A percentile compares a stretch with the other conserved stretches of the same genome.
Conservation (phyloP, 768 basidiomycete species). For the Chalciporus piperatus region DNA sequence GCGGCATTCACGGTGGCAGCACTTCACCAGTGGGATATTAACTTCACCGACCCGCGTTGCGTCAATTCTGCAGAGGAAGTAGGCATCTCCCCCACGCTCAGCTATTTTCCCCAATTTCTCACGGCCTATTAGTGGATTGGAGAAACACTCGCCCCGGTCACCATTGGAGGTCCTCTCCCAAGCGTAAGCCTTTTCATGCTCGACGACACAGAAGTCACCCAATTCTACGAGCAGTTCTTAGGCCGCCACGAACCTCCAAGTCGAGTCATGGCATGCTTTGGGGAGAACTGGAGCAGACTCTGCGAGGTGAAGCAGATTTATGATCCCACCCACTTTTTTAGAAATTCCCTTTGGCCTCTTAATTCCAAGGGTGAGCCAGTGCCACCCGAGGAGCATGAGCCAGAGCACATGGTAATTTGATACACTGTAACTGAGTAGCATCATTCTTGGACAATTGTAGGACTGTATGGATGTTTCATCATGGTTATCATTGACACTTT, state of each 20-base stretch:
- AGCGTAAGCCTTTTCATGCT: conserved; percentile 54
- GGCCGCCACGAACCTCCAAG: conserved; percentile 64
- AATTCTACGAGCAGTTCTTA: conserved; percentile 55
- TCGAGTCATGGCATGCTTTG: conserved; percentile 66
- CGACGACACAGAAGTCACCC: conserved; percentile 15
- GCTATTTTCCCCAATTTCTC: conserved; percentile 1
- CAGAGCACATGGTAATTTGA: conserved; percentile 33
- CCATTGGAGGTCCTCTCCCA: conserved; percentile 79
- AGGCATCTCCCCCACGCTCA: conserved; percentile 15
- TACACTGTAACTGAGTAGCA: background rate
- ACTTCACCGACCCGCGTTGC: conserved; percentile 76
- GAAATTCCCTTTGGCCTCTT: conserved; percentile 79
- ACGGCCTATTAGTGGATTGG: conserved; percentile 65
- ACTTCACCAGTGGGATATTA: conserved; percentile 90
- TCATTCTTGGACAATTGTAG: background rate
- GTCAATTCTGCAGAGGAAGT: conserved; percentile 81
- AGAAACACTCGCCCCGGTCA: conserved; percentile 65
- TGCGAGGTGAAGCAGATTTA: conserved; percentile 68
- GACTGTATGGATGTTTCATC: background rate
- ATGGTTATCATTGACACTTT: background rate
- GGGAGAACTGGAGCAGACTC: conserved; percentile 72
- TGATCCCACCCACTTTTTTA: conserved; percentile 76
- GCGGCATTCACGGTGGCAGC: conserved; percentile 85
- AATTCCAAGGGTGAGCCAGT: conserved; percentile 53
- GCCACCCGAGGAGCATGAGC: conserved; percentile 62